Percentiles rank a stretch among this genome's conserved stretches.
Conservation (phyloP, 192 early-diverging fungal species). For the Kappamyces sp. region DNA sequence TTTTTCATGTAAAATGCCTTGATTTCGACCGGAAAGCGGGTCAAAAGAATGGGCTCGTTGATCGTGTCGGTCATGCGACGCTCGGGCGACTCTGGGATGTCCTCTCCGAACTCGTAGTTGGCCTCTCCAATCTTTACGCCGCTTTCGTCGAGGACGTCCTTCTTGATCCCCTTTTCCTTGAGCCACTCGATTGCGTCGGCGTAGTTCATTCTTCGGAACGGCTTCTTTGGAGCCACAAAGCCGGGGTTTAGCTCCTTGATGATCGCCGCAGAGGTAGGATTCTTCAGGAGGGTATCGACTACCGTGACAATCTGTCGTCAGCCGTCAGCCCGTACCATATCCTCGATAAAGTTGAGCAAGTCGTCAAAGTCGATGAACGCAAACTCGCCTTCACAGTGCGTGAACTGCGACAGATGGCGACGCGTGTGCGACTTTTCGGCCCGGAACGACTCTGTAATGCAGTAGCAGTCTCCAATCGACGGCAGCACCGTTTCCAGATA, state of each 20-base stretch:
- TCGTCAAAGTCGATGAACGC: conserved; percentile 92
- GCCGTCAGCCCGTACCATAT: conserved; percentile 59
- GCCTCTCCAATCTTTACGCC: conserved; percentile 45
- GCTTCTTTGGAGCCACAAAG: conserved; percentile 75
- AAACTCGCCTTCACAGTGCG: conserved; percentile 95
- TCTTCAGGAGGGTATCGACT: conserved; percentile 69
- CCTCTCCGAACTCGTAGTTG: conserved; percentile 94
- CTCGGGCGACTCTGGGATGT: conserved; percentile 98
- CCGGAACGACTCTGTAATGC: conserved; percentile 92
- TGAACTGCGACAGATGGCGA: conserved; percentile 88
- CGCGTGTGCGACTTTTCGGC: conserved; percentile 97
- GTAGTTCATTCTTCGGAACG: conserved; percentile 95
- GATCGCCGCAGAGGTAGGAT: conserved; percentile 68
- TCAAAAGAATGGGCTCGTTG: conserved; percentile 87
- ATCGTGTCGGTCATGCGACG: conserved; percentile 99
- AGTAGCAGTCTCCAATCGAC: conserved; percentile 92
- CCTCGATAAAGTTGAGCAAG: conserved; percentile 78
- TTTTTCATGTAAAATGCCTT: conserved; percentile 99
- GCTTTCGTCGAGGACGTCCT: conserved; percentile 65
- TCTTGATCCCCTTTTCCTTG: conserved; percentile 81
- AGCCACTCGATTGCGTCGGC: conserved; percentile 93
- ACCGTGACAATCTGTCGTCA: conserved; percentile 35
- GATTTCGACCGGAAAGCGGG: conserved; percentile 94
- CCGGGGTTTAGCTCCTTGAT: conserved; percentile 86
- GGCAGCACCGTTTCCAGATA: conserved; percentile 96